Percentiles rank a stretch among this genome's conserved stretches.
These are phyloP conservation scores for Dunaliella sp. DNA, from an alignment of 139 green algal species.

Conservation along the genomic window DNA sequence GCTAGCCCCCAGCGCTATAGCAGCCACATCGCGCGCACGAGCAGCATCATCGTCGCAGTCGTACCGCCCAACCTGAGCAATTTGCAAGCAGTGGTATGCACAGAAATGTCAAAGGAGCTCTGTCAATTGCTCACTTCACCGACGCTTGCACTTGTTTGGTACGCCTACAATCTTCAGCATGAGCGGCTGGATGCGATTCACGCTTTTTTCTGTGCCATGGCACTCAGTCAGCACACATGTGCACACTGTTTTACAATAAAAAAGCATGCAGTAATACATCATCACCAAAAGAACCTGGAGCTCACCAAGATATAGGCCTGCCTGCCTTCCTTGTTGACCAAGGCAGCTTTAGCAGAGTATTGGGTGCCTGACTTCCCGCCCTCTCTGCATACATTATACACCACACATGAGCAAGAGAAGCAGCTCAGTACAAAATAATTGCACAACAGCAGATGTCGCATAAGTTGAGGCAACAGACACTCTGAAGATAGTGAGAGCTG, in stretches of 20 bases:
- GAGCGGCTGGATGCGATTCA: no score
- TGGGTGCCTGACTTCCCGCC: background rate
- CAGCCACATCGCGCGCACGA: conserved; percentile 10
- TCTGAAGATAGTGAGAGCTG: no score
- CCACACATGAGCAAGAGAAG: no score
- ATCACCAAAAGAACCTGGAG: background rate
- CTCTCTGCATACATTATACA: background rate
- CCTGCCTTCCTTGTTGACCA: background rate
- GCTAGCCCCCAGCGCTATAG: background rate
- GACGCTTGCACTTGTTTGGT: no score
- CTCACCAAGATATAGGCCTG: background rate
- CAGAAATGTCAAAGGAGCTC: background rate
- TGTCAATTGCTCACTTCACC: no score
- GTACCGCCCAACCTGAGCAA: background rate
- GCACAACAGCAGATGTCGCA: no score
- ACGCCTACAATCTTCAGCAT: no score
- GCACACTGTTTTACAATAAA: no score
- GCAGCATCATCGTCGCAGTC: conserved; percentile 13
- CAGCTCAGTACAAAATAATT: no score
- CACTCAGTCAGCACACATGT: no score
- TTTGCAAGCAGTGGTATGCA: conserved; percentile 5
- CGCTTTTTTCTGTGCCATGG: no score
- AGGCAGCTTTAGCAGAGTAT: background rate
- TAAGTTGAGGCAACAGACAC: no score
- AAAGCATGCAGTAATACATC: background rate